These are phyloP conservation scores for Xylaria sp. DNA, from an alignment of 2,329 filamentous ascomycete genomes.

Conservation along the genomic window DNA sequence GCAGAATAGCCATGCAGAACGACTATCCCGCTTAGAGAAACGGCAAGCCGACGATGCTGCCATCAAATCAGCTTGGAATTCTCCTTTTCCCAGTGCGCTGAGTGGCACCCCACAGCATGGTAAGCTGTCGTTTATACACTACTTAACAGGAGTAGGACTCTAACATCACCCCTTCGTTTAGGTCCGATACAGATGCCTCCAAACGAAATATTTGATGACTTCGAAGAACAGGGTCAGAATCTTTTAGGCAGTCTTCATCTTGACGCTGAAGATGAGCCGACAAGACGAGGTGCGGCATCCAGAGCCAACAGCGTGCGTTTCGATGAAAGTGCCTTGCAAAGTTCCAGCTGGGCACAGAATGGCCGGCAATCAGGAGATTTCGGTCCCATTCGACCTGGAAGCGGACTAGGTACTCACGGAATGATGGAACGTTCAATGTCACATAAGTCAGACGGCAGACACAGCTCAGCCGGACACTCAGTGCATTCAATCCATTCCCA, in stretches of 20 bases:
- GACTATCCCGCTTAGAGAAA: conserved; percentile 70
- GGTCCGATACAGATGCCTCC: conserved; percentile 82
- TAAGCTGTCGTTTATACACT: conserved; percentile 55
- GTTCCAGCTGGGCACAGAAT: conserved; percentile 83
- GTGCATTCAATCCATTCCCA: conserved; percentile 71
- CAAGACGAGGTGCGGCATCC: conserved; percentile 85
- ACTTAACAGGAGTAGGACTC: not conserved
- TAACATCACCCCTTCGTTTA: conserved; percentile 50
- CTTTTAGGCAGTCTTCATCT: conserved; percentile 84
- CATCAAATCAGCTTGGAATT: conserved; percentile 90
- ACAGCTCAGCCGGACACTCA: conserved; percentile 91
- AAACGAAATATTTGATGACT: conserved; percentile 87
- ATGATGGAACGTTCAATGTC: conserved; percentile 93
- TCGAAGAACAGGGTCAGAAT: conserved; percentile 86
- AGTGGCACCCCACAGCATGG: conserved; percentile 88
- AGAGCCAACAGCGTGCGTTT: conserved; percentile 97
- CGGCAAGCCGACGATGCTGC: conserved; percentile 74
- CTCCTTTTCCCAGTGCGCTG: conserved; percentile 87
- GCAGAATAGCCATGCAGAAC: conserved; percentile 70
- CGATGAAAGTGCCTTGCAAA: conserved; percentile 92
- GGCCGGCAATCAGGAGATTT: conserved; percentile 87
- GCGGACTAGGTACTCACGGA: conserved; percentile 78
- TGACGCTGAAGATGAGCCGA: conserved; percentile 86
- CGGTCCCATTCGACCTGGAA: conserved; percentile 78
- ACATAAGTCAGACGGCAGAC: conserved; percentile 94